Percentiles rank a stretch among this genome's conserved stretches.
Evolutionary conservation across 225 moss, liverwort and hornwort species (phyloP).

Genomic region (Pleurozium schreberi): DNA sequence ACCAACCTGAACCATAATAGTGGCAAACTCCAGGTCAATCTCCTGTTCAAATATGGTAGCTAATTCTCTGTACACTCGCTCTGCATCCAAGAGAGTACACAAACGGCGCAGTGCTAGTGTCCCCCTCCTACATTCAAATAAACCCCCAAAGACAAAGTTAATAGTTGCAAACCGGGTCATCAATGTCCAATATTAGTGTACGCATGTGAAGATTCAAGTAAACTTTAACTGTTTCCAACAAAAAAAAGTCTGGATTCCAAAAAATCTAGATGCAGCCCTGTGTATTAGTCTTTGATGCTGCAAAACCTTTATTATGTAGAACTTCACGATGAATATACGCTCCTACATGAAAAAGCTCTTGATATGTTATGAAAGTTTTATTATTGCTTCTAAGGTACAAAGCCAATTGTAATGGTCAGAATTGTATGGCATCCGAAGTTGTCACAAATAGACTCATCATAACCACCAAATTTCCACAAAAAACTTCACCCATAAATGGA

Average conservation of each 20-base stretch:
- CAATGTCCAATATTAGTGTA: neutral
- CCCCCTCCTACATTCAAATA: conserved; percentile 55
- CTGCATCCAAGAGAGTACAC: conserved; percentile 81
- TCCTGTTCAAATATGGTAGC: conserved; percentile 86
- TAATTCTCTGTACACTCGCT: conserved; percentile 83
- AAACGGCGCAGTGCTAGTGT: conserved; percentile 77
- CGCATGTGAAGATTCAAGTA: neutral
- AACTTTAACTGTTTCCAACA: neutral
- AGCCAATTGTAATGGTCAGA: neutral
- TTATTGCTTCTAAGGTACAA: neutral
- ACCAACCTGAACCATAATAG: conserved; percentile 93
- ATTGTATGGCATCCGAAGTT: neutral
- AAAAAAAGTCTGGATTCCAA: neutral
- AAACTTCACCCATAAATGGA: neutral
- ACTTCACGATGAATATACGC: neutral
- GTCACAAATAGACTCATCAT: neutral
- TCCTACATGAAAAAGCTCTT: neutral
- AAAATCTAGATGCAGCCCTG: neutral
- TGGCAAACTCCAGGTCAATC: conserved; percentile 85
- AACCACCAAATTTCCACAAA: neutral
- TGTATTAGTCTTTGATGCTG: neutral
- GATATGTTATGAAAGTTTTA: neutral
- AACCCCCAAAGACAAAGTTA: neutral
- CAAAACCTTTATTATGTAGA: neutral
- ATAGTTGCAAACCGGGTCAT: neutral